Conservation (phyloP, 257 asterid genomes). For the Nicotiana obtusifolia region DNA sequence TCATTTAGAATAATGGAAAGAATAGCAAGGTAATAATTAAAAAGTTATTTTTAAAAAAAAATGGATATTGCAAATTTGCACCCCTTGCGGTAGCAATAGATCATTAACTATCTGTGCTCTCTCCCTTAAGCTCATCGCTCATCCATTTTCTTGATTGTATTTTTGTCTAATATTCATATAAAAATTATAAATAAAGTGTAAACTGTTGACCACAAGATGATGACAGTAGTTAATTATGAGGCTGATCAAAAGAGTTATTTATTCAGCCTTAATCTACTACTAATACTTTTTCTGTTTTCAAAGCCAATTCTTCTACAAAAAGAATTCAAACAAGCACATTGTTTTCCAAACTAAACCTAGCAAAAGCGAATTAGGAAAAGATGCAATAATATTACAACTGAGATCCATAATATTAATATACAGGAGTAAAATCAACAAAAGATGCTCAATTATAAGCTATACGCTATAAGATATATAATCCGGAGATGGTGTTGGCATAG, state of each 20-base stretch:
- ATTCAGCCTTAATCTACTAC: neutral
- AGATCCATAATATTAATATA: neutral
- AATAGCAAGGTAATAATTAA: neutral
- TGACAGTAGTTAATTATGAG: neutral
- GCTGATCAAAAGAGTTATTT: neutral
- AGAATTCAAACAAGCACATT: neutral
- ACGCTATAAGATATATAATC: too few species aligned
- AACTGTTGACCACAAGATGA: neutral
- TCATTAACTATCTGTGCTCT: neutral
- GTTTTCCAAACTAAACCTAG: neutral
- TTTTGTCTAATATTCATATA: neutral
- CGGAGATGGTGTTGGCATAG: too few species aligned
- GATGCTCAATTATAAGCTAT: neutral
- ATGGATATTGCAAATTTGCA: neutral
- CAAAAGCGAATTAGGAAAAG: too few species aligned
- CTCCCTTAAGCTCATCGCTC: neutral
- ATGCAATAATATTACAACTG: neutral
- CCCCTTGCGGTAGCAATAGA: neutral
- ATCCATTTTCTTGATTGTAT: neutral
- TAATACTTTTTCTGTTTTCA: neutral
- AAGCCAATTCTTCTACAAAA: neutral
- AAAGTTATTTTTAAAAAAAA: neutral
- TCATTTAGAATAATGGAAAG: neutral
- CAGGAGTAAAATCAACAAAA: neutral
- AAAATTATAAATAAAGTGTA: neutral